Evolutionary conservation across 164 flowering plant genomes (phyloP).

Genomic region (Chimonanthus praecox): DNA sequence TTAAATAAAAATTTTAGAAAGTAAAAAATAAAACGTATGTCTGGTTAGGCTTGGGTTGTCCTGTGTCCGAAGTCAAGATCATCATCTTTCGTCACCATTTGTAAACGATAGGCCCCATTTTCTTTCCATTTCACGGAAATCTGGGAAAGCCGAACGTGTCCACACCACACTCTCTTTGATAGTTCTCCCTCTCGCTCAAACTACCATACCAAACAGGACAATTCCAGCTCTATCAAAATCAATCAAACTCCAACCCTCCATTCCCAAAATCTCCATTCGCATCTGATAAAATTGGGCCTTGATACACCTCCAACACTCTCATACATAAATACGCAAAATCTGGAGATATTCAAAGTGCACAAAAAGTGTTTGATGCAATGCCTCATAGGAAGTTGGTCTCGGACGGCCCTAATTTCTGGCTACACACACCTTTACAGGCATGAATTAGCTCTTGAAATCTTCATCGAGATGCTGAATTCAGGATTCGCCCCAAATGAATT

Average conservation of each 20-base stretch:
- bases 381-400: conserved; percentile 14
- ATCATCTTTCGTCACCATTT: too few relatives aligned
- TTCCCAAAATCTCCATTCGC: conserved; percentile 11
- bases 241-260: not conserved
- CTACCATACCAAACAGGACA: conserved; percentile 1
- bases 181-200: not conserved
- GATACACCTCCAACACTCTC: conserved; percentile 13
- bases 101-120: too few relatives aligned
- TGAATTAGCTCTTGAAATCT: conserved; percentile 5
- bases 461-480: conserved; percentile 8
- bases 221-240: not conserved
- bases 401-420: conserved; percentile 15
- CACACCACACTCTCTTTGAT: not conserved
- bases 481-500: conserved; percentile 16
- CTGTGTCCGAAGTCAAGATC: too few relatives aligned
- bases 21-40: too few relatives aligned
- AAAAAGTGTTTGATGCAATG: conserved; percentile 14
- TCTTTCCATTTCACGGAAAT: too few relatives aligned
- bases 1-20: too few relatives aligned
- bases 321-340: conserved; percentile 6
- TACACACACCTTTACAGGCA: conserved; percentile 8
- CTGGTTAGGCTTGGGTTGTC: too few relatives aligned
- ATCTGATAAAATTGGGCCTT: conserved; percentile 13
- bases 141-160: not conserved
- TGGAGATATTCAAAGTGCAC: conserved; percentile 6